Conservation (phyloP, 257 asterid species). For the Henckelia pumila region DNA sequence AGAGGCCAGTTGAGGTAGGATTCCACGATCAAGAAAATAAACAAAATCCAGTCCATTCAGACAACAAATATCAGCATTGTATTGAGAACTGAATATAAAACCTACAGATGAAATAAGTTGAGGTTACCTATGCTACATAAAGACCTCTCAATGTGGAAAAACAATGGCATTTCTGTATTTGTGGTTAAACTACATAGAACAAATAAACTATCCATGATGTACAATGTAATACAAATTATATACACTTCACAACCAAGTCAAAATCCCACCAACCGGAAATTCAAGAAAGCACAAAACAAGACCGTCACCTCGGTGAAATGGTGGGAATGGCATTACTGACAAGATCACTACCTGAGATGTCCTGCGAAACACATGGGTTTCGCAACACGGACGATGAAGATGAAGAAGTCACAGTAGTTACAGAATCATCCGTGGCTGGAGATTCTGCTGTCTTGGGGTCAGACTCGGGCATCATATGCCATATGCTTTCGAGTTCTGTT, state of each 20-base stretch:
- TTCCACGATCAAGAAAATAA: too few species aligned
- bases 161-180: constrained; percentile 1
- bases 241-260: constrained; percentile 29
- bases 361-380: constrained; percentile 42
- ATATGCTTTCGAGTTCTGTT: constrained; percentile 61
- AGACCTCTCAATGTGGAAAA: background rate
- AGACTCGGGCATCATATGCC: constrained; percentile 58
- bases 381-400: constrained; percentile 41
- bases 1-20: too few species aligned
- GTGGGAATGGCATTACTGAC: constrained; percentile 56
- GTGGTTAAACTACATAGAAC: background rate
- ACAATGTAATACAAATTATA: constrained; percentile 13
- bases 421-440: constrained; percentile 24
- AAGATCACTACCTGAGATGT: constrained; percentile 67
- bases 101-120: too few species aligned
- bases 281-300: background rate
- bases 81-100: too few species aligned
- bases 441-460: constrained; percentile 40
- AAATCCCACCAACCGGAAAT: background rate
- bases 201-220: constrained; percentile 4
- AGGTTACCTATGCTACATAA: too few species aligned
- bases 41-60: too few species aligned
- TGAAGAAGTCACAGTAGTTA: constrained; percentile 28
- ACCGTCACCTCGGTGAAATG: constrained; percentile 54
- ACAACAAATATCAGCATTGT: too few species aligned